These are phyloP conservation scores for Rhizopus arrhizus DNA, from an alignment of 371 early-diverging fungal genomes.

Conservation along the genomic window DNA sequence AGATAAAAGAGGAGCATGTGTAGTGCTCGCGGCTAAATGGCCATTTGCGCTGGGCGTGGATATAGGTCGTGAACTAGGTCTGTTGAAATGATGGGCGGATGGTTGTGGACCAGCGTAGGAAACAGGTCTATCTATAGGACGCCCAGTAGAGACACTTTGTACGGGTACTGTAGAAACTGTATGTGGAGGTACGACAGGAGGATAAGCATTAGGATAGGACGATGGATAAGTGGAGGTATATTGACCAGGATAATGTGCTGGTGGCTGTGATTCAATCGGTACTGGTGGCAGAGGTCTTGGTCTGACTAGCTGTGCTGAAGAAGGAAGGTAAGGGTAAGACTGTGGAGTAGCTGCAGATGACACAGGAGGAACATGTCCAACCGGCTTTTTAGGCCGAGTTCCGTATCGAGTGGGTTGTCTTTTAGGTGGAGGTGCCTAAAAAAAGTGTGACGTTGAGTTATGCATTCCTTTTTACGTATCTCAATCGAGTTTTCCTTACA, in stretches of 20 bases:
- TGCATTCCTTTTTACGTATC: not conserved
- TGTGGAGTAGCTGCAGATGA: not conserved
- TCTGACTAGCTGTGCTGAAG: constrained; percentile 6
- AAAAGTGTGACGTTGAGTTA: not conserved
- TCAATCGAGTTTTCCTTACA: constrained; percentile 38
- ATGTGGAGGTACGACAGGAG: constrained; percentile 20
- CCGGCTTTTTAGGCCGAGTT: constrained; percentile 22
- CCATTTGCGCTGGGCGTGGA: not conserved
- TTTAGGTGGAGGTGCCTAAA: constrained; percentile 44
- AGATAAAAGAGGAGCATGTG: constrained; percentile 25
- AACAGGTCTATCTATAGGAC: constrained; percentile 13
- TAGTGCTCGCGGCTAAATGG: not conserved
- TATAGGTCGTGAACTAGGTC: constrained; percentile 22
- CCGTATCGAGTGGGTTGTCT: constrained; percentile 47
- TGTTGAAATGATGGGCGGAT: constrained; percentile 18
- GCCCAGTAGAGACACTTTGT: not conserved
- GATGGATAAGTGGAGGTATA: constrained; percentile 2
- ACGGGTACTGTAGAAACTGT: too few relatives aligned
- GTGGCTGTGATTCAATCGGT: constrained; percentile 23
- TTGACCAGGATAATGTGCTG: constrained; percentile 25
- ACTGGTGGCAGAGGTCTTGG: constrained; percentile 17
- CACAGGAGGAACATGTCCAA: constrained; percentile 25
- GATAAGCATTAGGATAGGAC: constrained; percentile 14
- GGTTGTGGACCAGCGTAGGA: constrained; percentile 25
- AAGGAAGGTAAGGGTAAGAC: constrained; percentile 11